Evolutionary conservation across 139 green algal species (phyloP), one percentile per base, ranked within the genome.

Genomic region (Coccomyxa sp.): DNA sequence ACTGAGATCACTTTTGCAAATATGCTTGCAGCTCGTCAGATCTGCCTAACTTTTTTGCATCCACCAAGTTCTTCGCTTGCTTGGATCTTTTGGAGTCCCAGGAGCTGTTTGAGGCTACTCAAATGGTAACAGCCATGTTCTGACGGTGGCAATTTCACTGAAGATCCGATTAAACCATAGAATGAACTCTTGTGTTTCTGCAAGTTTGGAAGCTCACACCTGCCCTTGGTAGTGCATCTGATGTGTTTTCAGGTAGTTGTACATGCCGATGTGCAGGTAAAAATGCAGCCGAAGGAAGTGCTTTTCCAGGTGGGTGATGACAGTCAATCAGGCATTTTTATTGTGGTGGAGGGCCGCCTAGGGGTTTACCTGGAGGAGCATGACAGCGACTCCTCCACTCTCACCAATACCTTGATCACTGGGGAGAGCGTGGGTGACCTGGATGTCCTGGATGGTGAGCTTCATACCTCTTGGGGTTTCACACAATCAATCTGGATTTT

Each of bases 1-100:
- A 71, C 63, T 71, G 63, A 71, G 18, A 28, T 9, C 63, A 25
- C 21, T 71, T 11, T 9, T 71, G 18, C 38, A 51, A 51, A 9
- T 71, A 9, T 71, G 63, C 9, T 13, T 67, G 31, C 31, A n/a
- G 25, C 58, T 15, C 21, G 58, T 58, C 86, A 25, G 86, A 90
- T 45, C 86, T 86, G 25, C 90, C 90, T 9, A 86, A 92, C 79
- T 96, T 96, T 83, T 94, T 96, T 84, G 88, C 91, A 81, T 90
- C 83, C 85, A 96, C 93, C 80, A 97, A 95, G 88, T 93, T 97
- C 86, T 95, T 97, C 81, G 89, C 91, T 9, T 92, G 90, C 79
- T 84, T 97, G 83, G 93, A 97, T 76, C 86, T 95, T 77, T 87
- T 93, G 79, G 91, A 94, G 82, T 92, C 89, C 1, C 82, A 87